A percentile compares a stretch with the other conserved stretches of the same genome.
Evolutionary conservation across 139 green algal genomes (phyloP).

Genomic region (Pseudopediastrum boryanum): DNA sequence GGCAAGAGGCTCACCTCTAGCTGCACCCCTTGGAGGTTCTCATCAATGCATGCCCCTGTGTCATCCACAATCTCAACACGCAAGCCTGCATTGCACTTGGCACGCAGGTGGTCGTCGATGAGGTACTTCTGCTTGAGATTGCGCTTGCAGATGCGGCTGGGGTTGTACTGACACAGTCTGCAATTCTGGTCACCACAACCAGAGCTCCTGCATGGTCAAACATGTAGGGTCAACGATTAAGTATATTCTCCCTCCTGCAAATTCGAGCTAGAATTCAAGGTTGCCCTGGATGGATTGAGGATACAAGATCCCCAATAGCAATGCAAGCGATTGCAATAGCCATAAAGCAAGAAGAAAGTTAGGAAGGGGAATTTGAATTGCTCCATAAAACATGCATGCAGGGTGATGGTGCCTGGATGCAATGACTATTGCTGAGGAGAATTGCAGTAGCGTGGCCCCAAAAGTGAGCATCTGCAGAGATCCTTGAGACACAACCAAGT

Average conservation of each 20-base stretch:
- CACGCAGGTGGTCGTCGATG: slow-evolving; percentile 66
- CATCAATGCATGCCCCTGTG: slow-evolving; percentile 44
- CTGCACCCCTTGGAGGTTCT: slow-evolving; percentile 52
- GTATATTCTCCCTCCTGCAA: neutral
- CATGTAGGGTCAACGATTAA: neutral
- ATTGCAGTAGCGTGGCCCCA: no score
- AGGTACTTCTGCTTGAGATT: slow-evolving; percentile 72
- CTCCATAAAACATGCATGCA: neutral
- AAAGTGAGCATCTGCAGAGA: no score
- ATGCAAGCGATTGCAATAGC: neutral
- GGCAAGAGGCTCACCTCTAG: slow-evolving; percentile 62
- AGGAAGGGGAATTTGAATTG: neutral
- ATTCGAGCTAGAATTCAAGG: neutral
- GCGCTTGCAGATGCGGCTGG: slow-evolving; percentile 65
- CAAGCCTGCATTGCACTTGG: slow-evolving; percentile 60
- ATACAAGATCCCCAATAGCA: neutral
- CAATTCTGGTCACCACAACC: slow-evolving; percentile 61
- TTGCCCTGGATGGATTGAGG: neutral
- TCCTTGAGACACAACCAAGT: no score
- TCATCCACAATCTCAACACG: slow-evolving; percentile 58
- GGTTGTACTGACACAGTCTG: slow-evolving; percentile 67
- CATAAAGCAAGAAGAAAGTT: neutral
- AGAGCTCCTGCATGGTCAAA: slow-evolving; percentile 43
- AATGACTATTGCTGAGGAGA: no score
- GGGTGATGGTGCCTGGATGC: no score